These are phyloP conservation scores for Penicillium polonicum DNA, from an alignment of 2,329 filamentous ascomycete genomes.

Conservation along the genomic window DNA sequence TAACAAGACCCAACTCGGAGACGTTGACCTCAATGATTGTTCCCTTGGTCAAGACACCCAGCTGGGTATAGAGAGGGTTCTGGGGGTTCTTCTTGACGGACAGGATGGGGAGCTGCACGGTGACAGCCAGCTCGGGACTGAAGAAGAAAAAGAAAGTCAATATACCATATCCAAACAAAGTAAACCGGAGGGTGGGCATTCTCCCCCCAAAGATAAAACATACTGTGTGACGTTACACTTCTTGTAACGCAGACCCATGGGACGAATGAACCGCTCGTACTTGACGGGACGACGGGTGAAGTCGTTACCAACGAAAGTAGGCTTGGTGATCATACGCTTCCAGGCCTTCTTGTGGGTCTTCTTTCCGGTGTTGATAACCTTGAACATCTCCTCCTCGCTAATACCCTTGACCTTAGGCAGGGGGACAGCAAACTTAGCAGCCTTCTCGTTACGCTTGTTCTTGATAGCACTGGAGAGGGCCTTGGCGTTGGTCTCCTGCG, in stretches of 20 bases:
- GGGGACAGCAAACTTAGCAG: conserved; percentile 87
- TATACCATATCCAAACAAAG: conserved; percentile 11
- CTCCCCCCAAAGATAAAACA: conserved; percentile 10
- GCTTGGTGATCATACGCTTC: conserved; percentile 69
- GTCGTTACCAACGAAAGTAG: conserved; percentile 85
- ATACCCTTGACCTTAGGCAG: conserved; percentile 93
- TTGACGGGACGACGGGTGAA: conserved; percentile 88
- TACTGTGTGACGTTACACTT: conserved; percentile 66
- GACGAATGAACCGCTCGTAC: conserved; percentile 68
- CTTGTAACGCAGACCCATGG: conserved; percentile 77
- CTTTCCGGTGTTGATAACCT: conserved; percentile 92
- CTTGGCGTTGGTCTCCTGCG: conserved; percentile 66
- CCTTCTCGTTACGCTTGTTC: conserved; percentile 91
- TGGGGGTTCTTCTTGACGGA: conserved; percentile 82
- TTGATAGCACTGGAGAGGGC: conserved; percentile 84
- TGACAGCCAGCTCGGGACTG: conserved; percentile 73
- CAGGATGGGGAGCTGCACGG: conserved; percentile 80
- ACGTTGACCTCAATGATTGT: conserved; percentile 91
- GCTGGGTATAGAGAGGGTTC: conserved; percentile 86
- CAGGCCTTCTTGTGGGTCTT: conserved; percentile 82
- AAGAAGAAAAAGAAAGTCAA: conserved; percentile 10
- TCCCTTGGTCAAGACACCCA: conserved; percentile 85
- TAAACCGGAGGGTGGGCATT: background rate
- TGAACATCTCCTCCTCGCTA: conserved; percentile 96
- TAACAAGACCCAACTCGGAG: conserved; percentile 84